Conservation (phyloP, 805 yeast genomes). For the Spencermartinsiella europaea region DNA sequence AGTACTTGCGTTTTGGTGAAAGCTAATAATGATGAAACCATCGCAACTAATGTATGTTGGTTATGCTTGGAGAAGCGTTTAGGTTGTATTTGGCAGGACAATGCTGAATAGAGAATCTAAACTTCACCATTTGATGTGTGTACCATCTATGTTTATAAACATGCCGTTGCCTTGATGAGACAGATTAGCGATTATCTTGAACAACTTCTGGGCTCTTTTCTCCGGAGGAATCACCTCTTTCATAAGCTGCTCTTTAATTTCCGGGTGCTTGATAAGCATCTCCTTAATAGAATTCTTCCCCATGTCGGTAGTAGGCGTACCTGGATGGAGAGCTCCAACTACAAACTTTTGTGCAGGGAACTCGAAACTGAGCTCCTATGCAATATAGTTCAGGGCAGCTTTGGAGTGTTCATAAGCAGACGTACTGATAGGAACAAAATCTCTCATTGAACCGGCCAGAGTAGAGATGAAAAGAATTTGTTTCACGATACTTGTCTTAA, state of each 20-base stretch:
- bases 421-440: conserved; percentile 15
- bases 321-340: conserved; percentile 37
- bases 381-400: conserved; percentile 35
- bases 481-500: conserved; percentile 21
- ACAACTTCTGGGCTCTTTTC: neutral
- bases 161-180: conserved; percentile 27
- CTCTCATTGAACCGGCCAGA: conserved; percentile 25
- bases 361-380: conserved; percentile 28
- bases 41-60: too few species aligned
- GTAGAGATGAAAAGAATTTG: conserved; percentile 30
- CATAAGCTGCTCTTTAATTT: neutral
- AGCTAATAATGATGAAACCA: too few species aligned
- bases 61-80: too few species aligned
- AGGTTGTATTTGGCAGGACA: too few species aligned
- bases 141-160: conserved; percentile 14
- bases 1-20: too few species aligned
- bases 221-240: neutral
- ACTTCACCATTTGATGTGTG: conserved; percentile 10
- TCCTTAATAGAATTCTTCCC: conserved; percentile 9
- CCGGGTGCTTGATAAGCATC: neutral
- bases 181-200: conserved; percentile 19
- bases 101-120: neutral
- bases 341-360: conserved; percentile 26
- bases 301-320: conserved; percentile 38
- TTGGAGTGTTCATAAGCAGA: conserved; percentile 37